Conservation (phyloP, 768 basidiomycete genomes). For the Exsudoporus frostii region DNA sequence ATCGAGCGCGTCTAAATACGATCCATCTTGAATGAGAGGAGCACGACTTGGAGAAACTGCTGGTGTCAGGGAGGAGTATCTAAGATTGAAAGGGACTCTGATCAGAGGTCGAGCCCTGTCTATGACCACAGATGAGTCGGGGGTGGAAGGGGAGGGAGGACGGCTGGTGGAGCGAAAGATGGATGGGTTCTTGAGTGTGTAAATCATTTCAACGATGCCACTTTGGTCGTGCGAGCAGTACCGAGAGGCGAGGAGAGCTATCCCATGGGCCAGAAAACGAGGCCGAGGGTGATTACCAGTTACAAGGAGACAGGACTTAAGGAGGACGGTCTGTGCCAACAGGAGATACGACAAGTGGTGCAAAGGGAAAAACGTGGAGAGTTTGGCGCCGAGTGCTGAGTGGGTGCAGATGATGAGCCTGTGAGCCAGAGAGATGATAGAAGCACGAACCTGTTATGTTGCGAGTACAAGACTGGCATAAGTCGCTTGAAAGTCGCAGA, state of each 20-base stretch:
- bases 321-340: conserved; percentile 77
- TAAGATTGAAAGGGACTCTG: conserved; percentile 60
- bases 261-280: conserved; percentile 38
- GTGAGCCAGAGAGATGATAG: background rate
- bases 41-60: conserved; percentile 34
- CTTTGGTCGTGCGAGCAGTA: conserved; percentile 29
- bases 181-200: conserved; percentile 64
- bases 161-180: conserved; percentile 64
- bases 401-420: background rate
- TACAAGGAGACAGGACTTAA: conserved; percentile 43
- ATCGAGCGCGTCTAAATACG: conserved; percentile 73
- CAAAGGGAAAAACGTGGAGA: conserved; percentile 50
- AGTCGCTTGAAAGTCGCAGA: conserved; percentile 35
- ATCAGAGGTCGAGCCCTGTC: conserved; percentile 54
- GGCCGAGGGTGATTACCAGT: conserved; percentile 2
- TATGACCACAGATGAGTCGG: conserved; percentile 36
- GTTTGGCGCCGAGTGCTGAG: conserved; percentile 30
- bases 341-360: conserved; percentile 56
- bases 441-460: conserved; percentile 27
- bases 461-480: conserved; percentile 53
- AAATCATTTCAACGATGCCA: conserved; percentile 42
- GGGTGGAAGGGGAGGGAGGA: conserved; percentile 53
- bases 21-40: conserved; percentile 69
- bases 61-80: conserved; percentile 44
- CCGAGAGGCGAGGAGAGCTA: conserved; percentile 28